A percentile compares a stretch with the other conserved stretches of the same genome.
Evolutionary conservation across 2,329 filamentous ascomycete genomes (phyloP).

Genomic region (Fusarium oxysporum): DNA sequence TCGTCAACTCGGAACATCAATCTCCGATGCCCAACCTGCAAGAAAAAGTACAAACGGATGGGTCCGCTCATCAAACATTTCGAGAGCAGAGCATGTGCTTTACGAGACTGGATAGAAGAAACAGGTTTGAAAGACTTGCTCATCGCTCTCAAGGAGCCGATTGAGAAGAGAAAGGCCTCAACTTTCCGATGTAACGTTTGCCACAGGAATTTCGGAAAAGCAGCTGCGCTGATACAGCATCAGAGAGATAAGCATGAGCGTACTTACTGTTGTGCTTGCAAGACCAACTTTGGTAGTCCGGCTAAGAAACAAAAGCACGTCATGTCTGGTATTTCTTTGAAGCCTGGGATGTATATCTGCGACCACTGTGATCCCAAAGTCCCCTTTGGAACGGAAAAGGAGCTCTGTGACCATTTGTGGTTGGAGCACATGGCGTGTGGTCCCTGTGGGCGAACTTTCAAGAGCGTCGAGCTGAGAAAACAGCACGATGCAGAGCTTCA

Average conservation of each 20-base stretch:
- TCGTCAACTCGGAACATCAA: not conserved
- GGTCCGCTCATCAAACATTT: not conserved
- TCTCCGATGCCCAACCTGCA: not conserved
- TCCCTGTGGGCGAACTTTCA: not conserved
- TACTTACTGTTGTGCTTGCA: not conserved
- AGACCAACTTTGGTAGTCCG: not conserved
- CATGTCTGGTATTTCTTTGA: not conserved
- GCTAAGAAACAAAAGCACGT: not conserved
- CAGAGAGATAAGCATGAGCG: not conserved
- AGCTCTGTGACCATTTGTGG: not conserved
- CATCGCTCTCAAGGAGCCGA: not conserved
- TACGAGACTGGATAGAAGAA: not conserved
- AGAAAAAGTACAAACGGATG: not conserved
- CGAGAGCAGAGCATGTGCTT: not conserved
- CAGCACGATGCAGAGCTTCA: not conserved
- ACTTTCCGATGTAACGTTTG: fast-evolving
- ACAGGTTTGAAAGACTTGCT: not conserved
- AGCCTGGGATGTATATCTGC: not conserved
- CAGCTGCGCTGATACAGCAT: not conserved
- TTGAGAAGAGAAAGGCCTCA: fast-evolving
- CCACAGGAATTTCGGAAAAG: fast-evolving
- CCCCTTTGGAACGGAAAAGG: not conserved
- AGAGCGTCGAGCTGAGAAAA: not conserved
- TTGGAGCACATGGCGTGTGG: not conserved
- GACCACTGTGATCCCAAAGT: not conserved